These are phyloP conservation scores for Trichoderma atrobrunneum DNA, from an alignment of 2,329 filamentous ascomycete genomes.

Conservation along the genomic window DNA sequence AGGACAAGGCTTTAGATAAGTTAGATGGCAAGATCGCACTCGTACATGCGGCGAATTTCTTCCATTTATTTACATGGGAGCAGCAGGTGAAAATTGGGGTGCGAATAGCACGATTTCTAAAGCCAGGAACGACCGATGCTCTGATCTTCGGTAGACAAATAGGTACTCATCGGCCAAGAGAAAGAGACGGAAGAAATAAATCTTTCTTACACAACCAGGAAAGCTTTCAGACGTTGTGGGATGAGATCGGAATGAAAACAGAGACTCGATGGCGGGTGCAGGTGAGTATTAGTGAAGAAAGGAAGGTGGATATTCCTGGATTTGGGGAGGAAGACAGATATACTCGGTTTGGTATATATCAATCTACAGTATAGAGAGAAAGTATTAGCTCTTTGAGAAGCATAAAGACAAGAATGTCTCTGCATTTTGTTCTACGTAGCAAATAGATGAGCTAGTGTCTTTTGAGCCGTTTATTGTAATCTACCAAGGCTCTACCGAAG, in stretches of 20 bases:
- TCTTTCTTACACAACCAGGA: background rate
- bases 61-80: constrained; percentile 7
- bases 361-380: background rate
- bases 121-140: background rate
- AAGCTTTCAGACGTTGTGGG: background rate
- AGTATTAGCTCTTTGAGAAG: background rate
- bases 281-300: background rate
- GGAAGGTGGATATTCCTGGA: background rate
- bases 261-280: background rate
- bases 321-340: background rate
- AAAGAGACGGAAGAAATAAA: background rate
- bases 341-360: background rate
- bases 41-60: background rate
- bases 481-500: background rate
- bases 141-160: constrained; percentile 4
- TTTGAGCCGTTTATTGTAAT: background rate
- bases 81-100: background rate
- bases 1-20: background rate
- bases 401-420: background rate
- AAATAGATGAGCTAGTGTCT: background rate
- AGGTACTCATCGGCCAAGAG: background rate
- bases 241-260: background rate
- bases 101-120: background rate
- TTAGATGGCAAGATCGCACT: background rate
- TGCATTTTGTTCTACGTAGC: background rate